Evolutionary conservation across 179 eudicot species (phyloP).

Genomic region (Gypsophila paniculata): DNA sequence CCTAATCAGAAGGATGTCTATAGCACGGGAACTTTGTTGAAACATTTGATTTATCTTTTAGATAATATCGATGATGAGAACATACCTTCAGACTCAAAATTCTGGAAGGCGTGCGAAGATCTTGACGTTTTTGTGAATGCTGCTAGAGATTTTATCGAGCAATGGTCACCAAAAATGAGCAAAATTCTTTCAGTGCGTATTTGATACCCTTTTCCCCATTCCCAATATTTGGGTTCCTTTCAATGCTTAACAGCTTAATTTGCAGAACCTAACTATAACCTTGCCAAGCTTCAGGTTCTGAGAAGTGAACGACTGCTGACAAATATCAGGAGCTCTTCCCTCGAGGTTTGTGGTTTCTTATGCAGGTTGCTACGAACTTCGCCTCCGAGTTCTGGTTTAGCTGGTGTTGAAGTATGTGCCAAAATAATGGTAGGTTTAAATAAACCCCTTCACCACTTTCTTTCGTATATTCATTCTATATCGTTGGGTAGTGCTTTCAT

Average conservation of each 20-base stretch:
- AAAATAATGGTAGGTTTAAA: conserved; percentile 36
- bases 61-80: conserved; percentile 54
- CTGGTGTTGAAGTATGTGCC: conserved; percentile 63
- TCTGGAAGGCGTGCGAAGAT: conserved; percentile 64
- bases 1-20: conserved; percentile 49
- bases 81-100: conserved; percentile 41
- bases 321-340: conserved; percentile 52
- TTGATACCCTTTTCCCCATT: background rate
- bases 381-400: conserved; percentile 42
- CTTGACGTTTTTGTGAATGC: conserved; percentile 68
- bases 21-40: conserved; percentile 45
- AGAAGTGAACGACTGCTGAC: conserved; percentile 57
- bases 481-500: background rate
- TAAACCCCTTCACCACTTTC: conserved; percentile 15
- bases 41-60: conserved; percentile 66
- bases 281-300: conserved; percentile 49
- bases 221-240: too few species aligned
- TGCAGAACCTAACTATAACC: background rate
- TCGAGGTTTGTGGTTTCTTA: conserved; percentile 52
- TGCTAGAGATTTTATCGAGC: conserved; percentile 77
- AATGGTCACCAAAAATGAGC: conserved; percentile 73
- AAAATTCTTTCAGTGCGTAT: conserved; percentile 59
- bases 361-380: conserved; percentile 49
- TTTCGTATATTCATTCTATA: background rate
- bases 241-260: background rate